Conservation (phyloP, 1,284 basidiomycete species). For the Ceratobasidium sp. region DNA sequence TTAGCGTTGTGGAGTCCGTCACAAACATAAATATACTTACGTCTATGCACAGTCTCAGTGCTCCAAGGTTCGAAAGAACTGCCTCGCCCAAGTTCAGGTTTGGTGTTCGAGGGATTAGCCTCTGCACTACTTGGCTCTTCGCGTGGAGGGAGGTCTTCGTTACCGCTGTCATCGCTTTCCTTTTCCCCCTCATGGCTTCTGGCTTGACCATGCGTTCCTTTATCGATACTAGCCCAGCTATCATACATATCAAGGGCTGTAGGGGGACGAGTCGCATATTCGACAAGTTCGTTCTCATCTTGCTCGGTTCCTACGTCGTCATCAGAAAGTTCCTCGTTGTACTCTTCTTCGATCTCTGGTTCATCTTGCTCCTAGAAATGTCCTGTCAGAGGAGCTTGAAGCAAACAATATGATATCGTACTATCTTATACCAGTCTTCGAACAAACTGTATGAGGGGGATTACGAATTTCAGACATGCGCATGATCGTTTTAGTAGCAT, state of each 20-base stretch:
- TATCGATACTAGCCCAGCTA: not conserved
- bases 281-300: slow-evolving; percentile 27
- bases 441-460: not conserved
- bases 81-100: not conserved
- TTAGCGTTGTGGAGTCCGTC: not conserved
- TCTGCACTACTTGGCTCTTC: not conserved
- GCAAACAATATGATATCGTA: not conserved
- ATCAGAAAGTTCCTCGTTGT: slow-evolving; percentile 5
- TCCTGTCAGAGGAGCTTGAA: not conserved
- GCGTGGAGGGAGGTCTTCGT: no score
- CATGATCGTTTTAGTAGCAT: not conserved
- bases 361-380: not conserved
- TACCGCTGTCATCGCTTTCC: not conserved
- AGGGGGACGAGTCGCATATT: slow-evolving; percentile 32
- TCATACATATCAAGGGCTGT: not conserved
- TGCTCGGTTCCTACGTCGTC: slow-evolving; percentile 9
- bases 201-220: not conserved
- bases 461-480: not conserved
- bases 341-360: slow-evolving; percentile 9
- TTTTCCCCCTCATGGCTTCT: not conserved
- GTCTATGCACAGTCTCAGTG: not conserved
- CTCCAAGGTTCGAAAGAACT: not conserved
- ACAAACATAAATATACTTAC: not conserved
- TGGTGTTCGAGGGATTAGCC: not conserved
- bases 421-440: slow-evolving; percentile 15